Evolutionary conservation across 352 stramenopile species (phyloP), one percentile per base, ranked within the genome.

Genomic region (Blastocystis sp.): DNA sequence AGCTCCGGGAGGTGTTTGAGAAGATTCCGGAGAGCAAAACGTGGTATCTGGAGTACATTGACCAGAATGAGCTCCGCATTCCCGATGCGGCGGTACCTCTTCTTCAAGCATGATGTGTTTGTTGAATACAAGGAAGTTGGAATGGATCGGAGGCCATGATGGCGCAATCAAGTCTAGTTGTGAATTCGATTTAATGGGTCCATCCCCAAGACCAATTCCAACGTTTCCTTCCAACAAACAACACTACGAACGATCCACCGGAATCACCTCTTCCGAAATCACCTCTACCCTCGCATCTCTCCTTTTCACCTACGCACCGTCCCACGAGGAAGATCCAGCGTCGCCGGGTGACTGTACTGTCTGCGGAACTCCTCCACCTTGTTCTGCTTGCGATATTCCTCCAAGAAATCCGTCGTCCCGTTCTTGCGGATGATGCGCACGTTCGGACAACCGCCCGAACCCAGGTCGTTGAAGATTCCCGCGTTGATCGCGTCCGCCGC

Each of bases 341-440:
- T 76, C 8, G 36, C n/a, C 3, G 75, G 75, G 36, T 51, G 57
- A 16, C 18, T 3, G 27, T 85, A 85, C 63, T 85, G 75, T 24
- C 32, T 85, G 8, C 63, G 42, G 63, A 73, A 72, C 11, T 85
- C 57, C 40, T 72, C 57, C 44, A 85, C 40, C 36, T 85, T 76
- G 63, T 85, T 85, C 63, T 85, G 57, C 38, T 67, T 72, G 16
- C 75, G 57, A 42, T 85, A 85, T 27, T 76, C 63, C 24, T 85
- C 53, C 29, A 76, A 16, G 63, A 76, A 85, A 44, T 85, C 75
- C 14, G 48, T 85, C 34, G 75, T 85, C 21, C 75, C 75, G 16
- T 85, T 65, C 63, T 56, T 85, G n/a, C 75, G 75, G 48, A 85
- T 85, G 57, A 85, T 76, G n/a, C 59, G 75, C 14, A 85, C 63